These are phyloP conservation scores for Russula olivacea DNA, from an alignment of 768 basidiomycete species.

Conservation along the genomic window DNA sequence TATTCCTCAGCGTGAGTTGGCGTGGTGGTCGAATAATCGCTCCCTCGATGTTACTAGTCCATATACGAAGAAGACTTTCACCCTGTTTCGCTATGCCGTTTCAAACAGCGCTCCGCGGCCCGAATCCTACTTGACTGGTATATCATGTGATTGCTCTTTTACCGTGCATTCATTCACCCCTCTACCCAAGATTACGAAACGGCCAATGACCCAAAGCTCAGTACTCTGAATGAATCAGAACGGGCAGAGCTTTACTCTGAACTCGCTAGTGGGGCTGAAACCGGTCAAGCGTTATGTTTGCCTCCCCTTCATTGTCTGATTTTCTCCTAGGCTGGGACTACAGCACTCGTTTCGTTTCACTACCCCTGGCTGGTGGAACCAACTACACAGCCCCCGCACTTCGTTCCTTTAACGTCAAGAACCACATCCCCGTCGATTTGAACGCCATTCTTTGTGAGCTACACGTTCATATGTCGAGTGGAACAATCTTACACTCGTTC, in stretches of 20 bases:
- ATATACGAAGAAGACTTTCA: conserved; percentile 58
- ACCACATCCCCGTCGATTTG: conserved; percentile 66
- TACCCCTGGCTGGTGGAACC: conserved; percentile 37
- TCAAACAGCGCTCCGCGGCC: conserved; percentile 84
- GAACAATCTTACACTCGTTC: not conserved
- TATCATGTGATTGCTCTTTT: conserved; percentile 20
- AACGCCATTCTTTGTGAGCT: conserved; percentile 80
- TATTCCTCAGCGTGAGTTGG: conserved; percentile 56
- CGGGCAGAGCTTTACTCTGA: conserved; percentile 72
- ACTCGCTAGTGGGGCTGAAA: conserved; percentile 84
- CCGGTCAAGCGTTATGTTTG: conserved; percentile 38
- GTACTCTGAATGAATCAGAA: conserved; percentile 53
- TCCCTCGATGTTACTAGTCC: conserved; percentile 63
- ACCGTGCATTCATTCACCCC: not conserved
- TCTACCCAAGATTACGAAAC: conserved; percentile 61
- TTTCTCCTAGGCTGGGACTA: conserved; percentile 36
- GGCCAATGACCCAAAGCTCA: conserved; percentile 56
- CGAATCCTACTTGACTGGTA: conserved; percentile 69
- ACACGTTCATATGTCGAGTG: conserved; percentile 6
- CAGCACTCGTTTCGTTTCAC: conserved; percentile 37
- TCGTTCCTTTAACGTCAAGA: conserved; percentile 63
- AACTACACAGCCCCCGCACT: conserved; percentile 50
- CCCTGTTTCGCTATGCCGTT: conserved; percentile 68
- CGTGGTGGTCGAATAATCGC: conserved; percentile 79
- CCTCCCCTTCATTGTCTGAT: not conserved